Evolutionary conservation across 345 rosid genomes (phyloP).

Genomic region (Eutrema japonicum): DNA sequence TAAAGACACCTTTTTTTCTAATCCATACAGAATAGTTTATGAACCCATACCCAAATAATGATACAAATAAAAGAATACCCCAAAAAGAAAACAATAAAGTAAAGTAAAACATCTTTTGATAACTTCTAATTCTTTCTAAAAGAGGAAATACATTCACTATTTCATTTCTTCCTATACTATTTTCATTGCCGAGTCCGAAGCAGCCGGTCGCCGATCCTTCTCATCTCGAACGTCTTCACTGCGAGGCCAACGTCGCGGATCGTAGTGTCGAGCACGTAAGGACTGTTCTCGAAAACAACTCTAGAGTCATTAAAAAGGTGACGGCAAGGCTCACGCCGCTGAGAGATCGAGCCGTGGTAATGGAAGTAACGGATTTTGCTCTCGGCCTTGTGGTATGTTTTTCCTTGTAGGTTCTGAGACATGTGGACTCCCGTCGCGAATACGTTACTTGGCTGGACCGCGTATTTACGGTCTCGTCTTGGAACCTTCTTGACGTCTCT

Average conservation of each 20-base stretch:
- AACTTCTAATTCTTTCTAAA: slow-evolving; percentile 20
- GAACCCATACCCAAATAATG: slow-evolving; percentile 27
- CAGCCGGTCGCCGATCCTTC: slow-evolving; percentile 65
- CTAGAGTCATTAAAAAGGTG: slow-evolving; percentile 53
- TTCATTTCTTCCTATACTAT: not conserved
- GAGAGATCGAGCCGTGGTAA: slow-evolving; percentile 83
- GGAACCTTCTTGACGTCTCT: slow-evolving; percentile 74
- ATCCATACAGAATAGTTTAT: slow-evolving; percentile 23
- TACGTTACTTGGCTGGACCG: slow-evolving; percentile 73
- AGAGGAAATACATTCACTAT: slow-evolving; percentile 12
- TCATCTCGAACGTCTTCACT: slow-evolving; percentile 75
- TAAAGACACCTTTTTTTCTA: not conserved
- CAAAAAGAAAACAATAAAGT: slow-evolving; percentile 22
- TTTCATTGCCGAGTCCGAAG: slow-evolving; percentile 67
- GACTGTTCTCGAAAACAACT: slow-evolving; percentile 55
- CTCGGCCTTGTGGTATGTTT: slow-evolving; percentile 64
- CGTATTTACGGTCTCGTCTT: slow-evolving; percentile 83
- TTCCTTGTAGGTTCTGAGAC: slow-evolving; percentile 82
- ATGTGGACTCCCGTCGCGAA: slow-evolving; percentile 85
- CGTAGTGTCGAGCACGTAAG: slow-evolving; percentile 72
- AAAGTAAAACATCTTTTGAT: not conserved
- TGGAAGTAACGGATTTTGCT: slow-evolving; percentile 72
- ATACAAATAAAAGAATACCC: slow-evolving; percentile 39
- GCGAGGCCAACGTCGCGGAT: slow-evolving; percentile 55
- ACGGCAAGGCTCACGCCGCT: slow-evolving; percentile 76